Base-by-base conservation (phyloP, 2,329 filamentous ascomycete genomes). In the Penicillium aurantiogriseum region DNA sequence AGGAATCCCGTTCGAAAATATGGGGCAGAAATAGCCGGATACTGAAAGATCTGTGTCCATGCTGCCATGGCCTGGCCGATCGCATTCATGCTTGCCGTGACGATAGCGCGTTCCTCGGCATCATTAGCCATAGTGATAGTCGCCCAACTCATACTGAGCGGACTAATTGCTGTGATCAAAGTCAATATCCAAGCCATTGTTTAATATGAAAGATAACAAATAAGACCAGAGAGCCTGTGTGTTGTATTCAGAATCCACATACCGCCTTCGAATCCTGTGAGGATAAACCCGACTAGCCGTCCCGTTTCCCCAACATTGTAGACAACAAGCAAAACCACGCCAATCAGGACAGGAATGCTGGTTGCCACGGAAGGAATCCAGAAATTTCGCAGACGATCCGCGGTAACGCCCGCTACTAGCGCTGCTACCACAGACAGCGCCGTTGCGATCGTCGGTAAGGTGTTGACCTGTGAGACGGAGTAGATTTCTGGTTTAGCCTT, bases 51-150 rank as follows among this genome's bases (percentile, higher is more conserved):
- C 52, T 79, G 75, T 2, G 69, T 73, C 46, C 76, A 74, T 0
- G 76, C 76, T 13, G 69, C 72, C 35, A 78, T 76, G 2, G 70
- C 76, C 58, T 78, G 76, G 1, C 76, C 76, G 47, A 78, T 75
- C 6, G 76, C 72, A 47, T 78, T 78, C 75, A 78, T 78, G 31
- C 74, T 77, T 0, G 74, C 75, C 17, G 74, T 77, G 6, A 77
- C 74, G 2, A 77, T 67, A 2, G 76, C 76, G 21, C 76, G 67
- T 58, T 78, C 76, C 53, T 78, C 76, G 8, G 74, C 74, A 43
- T 76, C 73, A 11, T 72, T 69, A 2, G 69, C 67, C 73, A 76
- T 76, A 9, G 69, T 63, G 2, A 74, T 63, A 0, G 74, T 74
- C 23, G 75, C 74, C 76, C 74, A 78, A 10, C 70, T 71, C 76